Evolutionary conservation across 371 early-diverging fungal genomes (phyloP).

Genomic region (Mucor racemosus): DNA sequence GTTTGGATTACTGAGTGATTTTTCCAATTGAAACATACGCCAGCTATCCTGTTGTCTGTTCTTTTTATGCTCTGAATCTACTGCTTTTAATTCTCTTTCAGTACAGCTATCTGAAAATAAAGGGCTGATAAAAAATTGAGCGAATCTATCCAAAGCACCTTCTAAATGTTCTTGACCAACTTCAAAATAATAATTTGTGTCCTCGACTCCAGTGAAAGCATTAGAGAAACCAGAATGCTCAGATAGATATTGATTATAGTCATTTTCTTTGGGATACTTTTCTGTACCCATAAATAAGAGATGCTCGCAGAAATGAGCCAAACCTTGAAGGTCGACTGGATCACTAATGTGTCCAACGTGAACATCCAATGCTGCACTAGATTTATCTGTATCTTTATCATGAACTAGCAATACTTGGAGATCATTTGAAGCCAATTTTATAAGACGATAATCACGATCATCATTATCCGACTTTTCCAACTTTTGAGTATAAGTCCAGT

Average conservation of each 20-base stretch:
- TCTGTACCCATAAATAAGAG: constrained; percentile 89
- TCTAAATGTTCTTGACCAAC: constrained; percentile 84
- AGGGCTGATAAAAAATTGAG: constrained; percentile 93
- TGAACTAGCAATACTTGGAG: constrained; percentile 84
- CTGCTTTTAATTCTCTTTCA: constrained; percentile 92
- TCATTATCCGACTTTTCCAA: constrained; percentile 76
- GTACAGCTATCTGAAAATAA: constrained; percentile 86
- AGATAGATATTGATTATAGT: constrained; percentile 86
- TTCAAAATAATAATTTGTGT: constrained; percentile 97
- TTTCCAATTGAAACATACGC: constrained; percentile 87
- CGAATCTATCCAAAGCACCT: constrained; percentile 93
- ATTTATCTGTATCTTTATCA: constrained; percentile 85
- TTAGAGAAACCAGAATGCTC: constrained; percentile 94
- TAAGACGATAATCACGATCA: constrained; percentile 79
- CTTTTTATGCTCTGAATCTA: constrained; percentile 96
- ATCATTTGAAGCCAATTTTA: constrained; percentile 76
- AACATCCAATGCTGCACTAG: constrained; percentile 91
- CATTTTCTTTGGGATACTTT: constrained; percentile 95
- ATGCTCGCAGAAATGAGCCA: constrained; percentile 99
- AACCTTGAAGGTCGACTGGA: constrained; percentile 85
- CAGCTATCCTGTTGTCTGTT: constrained; percentile 87
- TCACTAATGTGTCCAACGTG: constrained; percentile 90
- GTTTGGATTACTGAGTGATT: constrained; percentile 72
- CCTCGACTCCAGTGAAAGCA: constrained; percentile 90
- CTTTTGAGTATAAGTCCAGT: constrained; percentile 45